phyloP scores from a whole-genome alignment of 2,329 filamentous ascomycete species.

The Xylaria sp. region DNA sequence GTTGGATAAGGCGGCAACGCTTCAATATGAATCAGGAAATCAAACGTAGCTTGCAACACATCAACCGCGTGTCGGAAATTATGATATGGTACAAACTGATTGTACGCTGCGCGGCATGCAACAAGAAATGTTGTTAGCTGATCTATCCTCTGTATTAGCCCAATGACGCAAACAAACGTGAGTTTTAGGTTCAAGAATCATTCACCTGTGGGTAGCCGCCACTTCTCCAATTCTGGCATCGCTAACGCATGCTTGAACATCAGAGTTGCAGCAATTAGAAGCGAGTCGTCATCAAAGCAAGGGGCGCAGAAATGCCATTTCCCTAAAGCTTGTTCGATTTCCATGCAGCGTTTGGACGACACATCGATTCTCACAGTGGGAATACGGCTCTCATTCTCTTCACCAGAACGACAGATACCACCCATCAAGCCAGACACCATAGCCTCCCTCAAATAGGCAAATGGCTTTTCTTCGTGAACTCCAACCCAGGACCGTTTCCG shows the following conservation, averaged over 20 bases:
- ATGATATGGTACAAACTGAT: slow-evolving; percentile 95
- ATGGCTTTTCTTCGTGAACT: slow-evolving; percentile 84
- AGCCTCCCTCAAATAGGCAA: slow-evolving; percentile 87
- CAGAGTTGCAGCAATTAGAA: slow-evolving; percentile 82
- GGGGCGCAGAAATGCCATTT: slow-evolving; percentile 92
- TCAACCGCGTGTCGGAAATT: slow-evolving; percentile 98
- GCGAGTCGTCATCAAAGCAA: slow-evolving; percentile 87
- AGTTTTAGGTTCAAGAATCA: slow-evolving; percentile 29
- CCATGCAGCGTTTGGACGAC: slow-evolving; percentile 69
- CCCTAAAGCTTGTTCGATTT: slow-evolving; percentile 76
- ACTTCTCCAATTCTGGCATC: slow-evolving; percentile 82
- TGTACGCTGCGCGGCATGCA: slow-evolving; percentile 93
- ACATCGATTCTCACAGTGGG: slow-evolving; percentile 74
- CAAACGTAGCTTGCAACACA: slow-evolving; percentile 91
- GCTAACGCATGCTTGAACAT: slow-evolving; percentile 91
- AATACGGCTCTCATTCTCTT: slow-evolving; percentile 71
- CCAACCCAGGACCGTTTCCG: slow-evolving; percentile 94
- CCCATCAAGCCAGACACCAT: slow-evolving; percentile 95
- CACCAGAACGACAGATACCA: slow-evolving; percentile 78
- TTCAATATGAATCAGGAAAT: slow-evolving; percentile 85
- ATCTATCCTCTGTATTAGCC: slow-evolving; percentile 65
- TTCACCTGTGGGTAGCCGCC: slow-evolving; percentile 81
- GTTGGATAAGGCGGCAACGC: slow-evolving; percentile 75
- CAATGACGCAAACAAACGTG: slow-evolving; percentile 39
- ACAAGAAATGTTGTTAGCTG: slow-evolving; percentile 87